Evolutionary conservation across 2,329 filamentous ascomycete genomes (phyloP).

Genomic region (Fusarium beomiforme): DNA sequence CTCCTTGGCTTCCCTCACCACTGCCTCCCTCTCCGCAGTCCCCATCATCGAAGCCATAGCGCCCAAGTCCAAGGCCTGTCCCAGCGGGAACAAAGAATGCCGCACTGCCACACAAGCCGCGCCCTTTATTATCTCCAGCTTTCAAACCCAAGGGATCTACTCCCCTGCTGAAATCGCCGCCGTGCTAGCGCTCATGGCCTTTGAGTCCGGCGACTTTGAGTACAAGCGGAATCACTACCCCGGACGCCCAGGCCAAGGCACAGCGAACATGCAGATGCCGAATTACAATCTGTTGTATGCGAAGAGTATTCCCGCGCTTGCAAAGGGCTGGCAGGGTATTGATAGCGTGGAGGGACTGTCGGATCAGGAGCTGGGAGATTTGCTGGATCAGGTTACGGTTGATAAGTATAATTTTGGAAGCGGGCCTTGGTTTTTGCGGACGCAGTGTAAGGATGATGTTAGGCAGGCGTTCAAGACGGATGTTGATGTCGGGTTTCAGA

Average conservation of each 20-base stretch:
- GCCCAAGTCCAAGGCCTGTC: slow-evolving; percentile 66
- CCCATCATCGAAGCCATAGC: slow-evolving; percentile 63
- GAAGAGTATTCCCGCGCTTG: slow-evolving; percentile 52
- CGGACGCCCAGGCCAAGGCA: slow-evolving; percentile 75
- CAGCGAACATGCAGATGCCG: slow-evolving; percentile 64
- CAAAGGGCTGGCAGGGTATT: slow-evolving; percentile 46
- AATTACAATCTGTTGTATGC: slow-evolving; percentile 60
- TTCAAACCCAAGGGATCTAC: slow-evolving; percentile 66
- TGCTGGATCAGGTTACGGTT: slow-evolving; percentile 56
- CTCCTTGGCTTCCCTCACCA: slow-evolving; percentile 26
- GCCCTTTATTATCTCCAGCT: slow-evolving; percentile 63
- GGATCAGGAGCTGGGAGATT: slow-evolving; percentile 48
- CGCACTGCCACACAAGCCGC: slow-evolving; percentile 71
- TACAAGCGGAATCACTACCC: slow-evolving; percentile 73
- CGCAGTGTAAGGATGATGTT: slow-evolving; percentile 53
- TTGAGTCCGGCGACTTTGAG: slow-evolving; percentile 75
- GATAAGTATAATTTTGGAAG: slow-evolving; percentile 65
- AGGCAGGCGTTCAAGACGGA: slow-evolving; percentile 48
- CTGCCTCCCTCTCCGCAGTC: slow-evolving; percentile 42
- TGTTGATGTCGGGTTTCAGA: slow-evolving; percentile 53
- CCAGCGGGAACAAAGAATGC: slow-evolving; percentile 66
- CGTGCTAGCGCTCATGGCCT: slow-evolving; percentile 74
- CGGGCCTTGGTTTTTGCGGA: slow-evolving; percentile 62
- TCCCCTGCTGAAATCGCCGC: slow-evolving; percentile 71
- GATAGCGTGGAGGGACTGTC: slow-evolving; percentile 41